Evolutionary conservation across 352 stramenopile species (phyloP), one percentile per base, ranked within the genome.

Genomic region (Phytopythium kandeliae): DNA sequence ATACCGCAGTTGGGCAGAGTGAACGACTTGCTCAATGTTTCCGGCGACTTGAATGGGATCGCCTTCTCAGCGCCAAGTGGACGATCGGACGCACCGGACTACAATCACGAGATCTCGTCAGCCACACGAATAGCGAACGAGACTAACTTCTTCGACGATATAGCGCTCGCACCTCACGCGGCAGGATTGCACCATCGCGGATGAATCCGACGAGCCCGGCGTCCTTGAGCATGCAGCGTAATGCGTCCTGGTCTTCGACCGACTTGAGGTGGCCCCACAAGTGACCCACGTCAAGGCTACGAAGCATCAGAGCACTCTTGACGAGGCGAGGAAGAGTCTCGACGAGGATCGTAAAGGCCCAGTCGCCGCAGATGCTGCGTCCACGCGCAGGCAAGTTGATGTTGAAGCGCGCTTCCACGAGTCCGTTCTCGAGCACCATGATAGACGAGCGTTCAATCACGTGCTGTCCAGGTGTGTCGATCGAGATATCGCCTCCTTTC

Each of bases 401-500:
- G 26, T 92, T 98, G 63, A 99, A 97, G 45, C 97, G 84, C 16
- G 80, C 90, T 57, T 97, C 85, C 5, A 99, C 65, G 40, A 82
- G 73, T 33, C 94, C 95, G 41, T 72, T 71, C 11, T 76, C 62
- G 21, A 75, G 53, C 22, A 98, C 69, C 41, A 82, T 78, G 19
- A 97, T 74, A 22, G 86, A 94, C 35, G 86, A 96, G 37, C 96
- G 89, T 64, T 98, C 89, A 28, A 98, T 83, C 22, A 98, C 89
- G 55, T 98, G 85, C 69, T 99, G 95, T 9, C 78, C 86, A 0
- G 94, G 94, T 16, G 75, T 64, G 42, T 97, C 79, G 59, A 99
- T 97, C 53, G 79, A 87, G 43, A 99, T 90, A 58, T 98, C 95
- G 31, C 96, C 96, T 4, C 96, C 95, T 57, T 98, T 92, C 36